Evolutionary conservation across 352 stramenopile genomes (phyloP).

Genomic region (Globisporangium recalcitrans): DNA sequence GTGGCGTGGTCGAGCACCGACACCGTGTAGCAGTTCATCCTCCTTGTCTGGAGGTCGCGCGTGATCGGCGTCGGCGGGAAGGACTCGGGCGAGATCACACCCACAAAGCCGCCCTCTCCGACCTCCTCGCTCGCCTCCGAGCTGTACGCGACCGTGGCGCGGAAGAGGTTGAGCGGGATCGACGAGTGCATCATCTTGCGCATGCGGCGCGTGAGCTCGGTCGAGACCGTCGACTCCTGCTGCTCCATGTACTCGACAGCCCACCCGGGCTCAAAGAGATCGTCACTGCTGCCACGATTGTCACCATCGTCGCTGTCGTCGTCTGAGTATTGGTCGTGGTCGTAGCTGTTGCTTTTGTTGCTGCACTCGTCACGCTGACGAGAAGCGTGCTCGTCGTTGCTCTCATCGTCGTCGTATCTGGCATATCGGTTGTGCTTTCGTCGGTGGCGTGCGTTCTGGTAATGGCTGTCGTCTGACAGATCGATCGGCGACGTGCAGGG

Average conservation of each 20-base stretch:
- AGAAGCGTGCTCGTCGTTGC: not conserved
- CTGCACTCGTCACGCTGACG: not conserved
- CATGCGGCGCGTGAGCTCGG: constrained; percentile 64
- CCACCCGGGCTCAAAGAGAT: constrained; percentile 56
- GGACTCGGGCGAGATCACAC: constrained; percentile 62
- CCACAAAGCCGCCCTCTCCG: constrained; percentile 27
- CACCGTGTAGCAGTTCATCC: constrained; percentile 70
- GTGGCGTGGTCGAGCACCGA: constrained; percentile 74
- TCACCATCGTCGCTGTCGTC: constrained; percentile 15
- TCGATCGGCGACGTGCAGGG: constrained; percentile 63
- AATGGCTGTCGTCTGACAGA: constrained; percentile 26
- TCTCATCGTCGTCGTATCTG: not conserved
- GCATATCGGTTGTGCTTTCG: constrained; percentile 10
- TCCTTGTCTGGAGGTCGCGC: constrained; percentile 61
- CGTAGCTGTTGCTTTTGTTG: not conserved
- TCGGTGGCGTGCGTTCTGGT: constrained; percentile 7
- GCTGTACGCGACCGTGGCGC: constrained; percentile 48
- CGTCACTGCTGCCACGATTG: not conserved
- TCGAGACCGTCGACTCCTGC: constrained; percentile 53
- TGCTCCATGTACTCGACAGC: constrained; percentile 80
- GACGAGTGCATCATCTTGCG: constrained; percentile 76
- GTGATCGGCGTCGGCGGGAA: constrained; percentile 80
- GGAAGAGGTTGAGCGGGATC: constrained; percentile 73
- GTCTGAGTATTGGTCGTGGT: not conserved
- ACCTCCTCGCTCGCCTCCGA: constrained; percentile 23